Evolutionary conservation across 1,284 basidiomycete genomes (phyloP), one percentile per base, ranked within the genome.

Genomic region (Puccinia horiana): DNA sequence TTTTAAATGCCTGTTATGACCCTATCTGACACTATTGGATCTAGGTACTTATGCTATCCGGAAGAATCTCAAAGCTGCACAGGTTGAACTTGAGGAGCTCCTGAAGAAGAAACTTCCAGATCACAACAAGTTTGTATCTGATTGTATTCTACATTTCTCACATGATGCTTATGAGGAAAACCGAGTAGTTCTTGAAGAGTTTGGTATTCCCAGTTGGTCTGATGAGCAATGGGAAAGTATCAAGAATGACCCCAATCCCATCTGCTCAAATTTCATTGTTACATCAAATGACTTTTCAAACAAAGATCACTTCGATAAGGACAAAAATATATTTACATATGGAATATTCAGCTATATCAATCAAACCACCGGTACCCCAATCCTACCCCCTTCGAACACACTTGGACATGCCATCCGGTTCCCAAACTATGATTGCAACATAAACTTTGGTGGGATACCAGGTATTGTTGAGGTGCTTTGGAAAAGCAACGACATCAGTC

Each of bases 161-260:
- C 18, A 70, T 9, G 40, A n/a, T 5, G 67, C 44, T 26, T 26
- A 2, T 47, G 42, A 37, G 12, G 3, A 44, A n/a, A 70, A 70
- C n/a, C 12, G 1, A 2, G 1, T 16, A 18, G 40, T 12, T 2
- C 40, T 70, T 3, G 14, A 70, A 26, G 35, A 49, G n/a, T 70
- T 70, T 70, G 67, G 67, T 29, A 44, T 70, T 3, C 67, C 67
- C 16, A 70, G 67, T 23, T 70, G 67, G 67, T 70, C 67, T 44
- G 67, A 70, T 47, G n/a, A n/a, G 3, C 12, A 14, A 8, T 70
- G 67, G 67, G 40, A 44, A 44, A 26, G n/a, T 6, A 26, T 23
- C 16, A 4, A 29, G 8, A 70, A 70, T 4, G 42, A 70, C 37
- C 40, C 37, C 6, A 23, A 12, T 3, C 37, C 40, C 2, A 2